A percentile compares a stretch with the other conserved stretches of the same genome.
These are phyloP conservation scores for Pythium plurisporium DNA, from an alignment of 352 stramenopile species.

Conservation along the genomic window DNA sequence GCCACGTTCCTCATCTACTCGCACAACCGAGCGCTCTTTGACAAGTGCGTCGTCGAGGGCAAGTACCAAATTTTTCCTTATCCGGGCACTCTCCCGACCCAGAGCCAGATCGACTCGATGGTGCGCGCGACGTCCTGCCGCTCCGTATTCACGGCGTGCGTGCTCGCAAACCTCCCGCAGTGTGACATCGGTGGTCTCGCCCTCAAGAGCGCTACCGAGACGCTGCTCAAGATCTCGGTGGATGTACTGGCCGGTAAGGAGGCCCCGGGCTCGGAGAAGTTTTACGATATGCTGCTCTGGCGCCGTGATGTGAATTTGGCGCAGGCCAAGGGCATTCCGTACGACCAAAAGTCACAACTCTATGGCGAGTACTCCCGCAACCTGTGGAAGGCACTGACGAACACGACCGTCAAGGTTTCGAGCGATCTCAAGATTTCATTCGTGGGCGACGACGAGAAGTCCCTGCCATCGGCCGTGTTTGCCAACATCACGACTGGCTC, in stretches of 20 bases:
- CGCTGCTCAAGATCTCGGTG: conserved; percentile 57
- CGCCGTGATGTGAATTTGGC: conserved; percentile 48
- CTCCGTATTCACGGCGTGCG: conserved; percentile 53
- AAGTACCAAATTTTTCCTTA: conserved; percentile 67
- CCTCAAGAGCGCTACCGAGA: conserved; percentile 45
- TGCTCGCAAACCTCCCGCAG: conserved; percentile 40
- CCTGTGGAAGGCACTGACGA: conserved; percentile 25
- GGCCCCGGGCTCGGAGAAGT: conserved; percentile 34
- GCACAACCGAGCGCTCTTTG: conserved; percentile 51
- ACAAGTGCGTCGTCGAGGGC: conserved; percentile 45
- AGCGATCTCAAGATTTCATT: conserved; percentile 46
- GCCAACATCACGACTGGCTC: conserved; percentile 20
- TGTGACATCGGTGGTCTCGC: conserved; percentile 50
- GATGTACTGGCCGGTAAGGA: conserved; percentile 32
- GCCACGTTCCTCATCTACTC: conserved; percentile 49
- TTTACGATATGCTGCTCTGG: conserved; percentile 51
- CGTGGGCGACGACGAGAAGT: conserved; percentile 13
- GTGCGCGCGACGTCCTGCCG: conserved; percentile 38
- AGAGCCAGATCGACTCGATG: conserved; percentile 50
- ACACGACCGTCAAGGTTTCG: conserved; percentile 33
- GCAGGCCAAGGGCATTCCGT: conserved; percentile 32
- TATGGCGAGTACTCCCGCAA: conserved; percentile 40
- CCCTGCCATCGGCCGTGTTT: conserved; percentile 15
- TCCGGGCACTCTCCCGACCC: conserved; percentile 37
- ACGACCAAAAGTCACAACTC: conserved; percentile 40